phyloP scores from a whole-genome alignment of 768 basidiomycete genomes.

The Punctularia strigosozonata region DNA sequence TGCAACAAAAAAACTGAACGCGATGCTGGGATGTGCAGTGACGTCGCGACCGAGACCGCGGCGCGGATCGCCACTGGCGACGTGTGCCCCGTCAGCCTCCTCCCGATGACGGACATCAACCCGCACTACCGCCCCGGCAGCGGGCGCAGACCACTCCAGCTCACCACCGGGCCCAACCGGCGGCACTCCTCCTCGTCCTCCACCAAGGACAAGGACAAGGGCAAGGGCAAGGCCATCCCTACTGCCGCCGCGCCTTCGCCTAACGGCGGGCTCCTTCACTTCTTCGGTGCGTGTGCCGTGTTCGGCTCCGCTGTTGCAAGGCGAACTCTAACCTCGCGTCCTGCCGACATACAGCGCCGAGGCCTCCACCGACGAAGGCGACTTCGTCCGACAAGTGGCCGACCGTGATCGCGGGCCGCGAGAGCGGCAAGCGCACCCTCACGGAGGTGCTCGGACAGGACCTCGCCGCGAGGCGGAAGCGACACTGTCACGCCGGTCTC shows the following conservation, averaged over 20 bases:
- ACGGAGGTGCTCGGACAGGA: slow-evolving; percentile 62
- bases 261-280: slow-evolving; percentile 37
- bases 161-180: slow-evolving; percentile 16
- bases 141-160: slow-evolving; percentile 34
- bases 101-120: slow-evolving; percentile 73
- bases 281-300: slow-evolving; percentile 41
- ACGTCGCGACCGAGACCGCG: slow-evolving; percentile 53
- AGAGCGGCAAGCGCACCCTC: slow-evolving; percentile 69
- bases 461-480: slow-evolving; percentile 37
- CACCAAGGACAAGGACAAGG: slow-evolving; percentile 21
- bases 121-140: slow-evolving; percentile 46
- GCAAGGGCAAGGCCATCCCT: slow-evolving; percentile 31
- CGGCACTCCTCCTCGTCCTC: slow-evolving; percentile 13
- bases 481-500: slow-evolving; percentile 11
- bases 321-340: not conserved
- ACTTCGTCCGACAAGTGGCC: slow-evolving; percentile 5
- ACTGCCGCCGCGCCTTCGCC: slow-evolving; percentile 8
- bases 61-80: slow-evolving; percentile 57
- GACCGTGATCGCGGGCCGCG: slow-evolving; percentile 30
- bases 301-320: not conserved
- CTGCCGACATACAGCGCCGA: not conserved
- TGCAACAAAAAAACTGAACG: too few relatives aligned
- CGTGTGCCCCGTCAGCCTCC: slow-evolving; percentile 53
- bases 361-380: not conserved
- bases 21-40: too few relatives aligned